Base-by-base conservation (phyloP, 1,284 basidiomycete species). In the Ustilago nuda region DNA sequence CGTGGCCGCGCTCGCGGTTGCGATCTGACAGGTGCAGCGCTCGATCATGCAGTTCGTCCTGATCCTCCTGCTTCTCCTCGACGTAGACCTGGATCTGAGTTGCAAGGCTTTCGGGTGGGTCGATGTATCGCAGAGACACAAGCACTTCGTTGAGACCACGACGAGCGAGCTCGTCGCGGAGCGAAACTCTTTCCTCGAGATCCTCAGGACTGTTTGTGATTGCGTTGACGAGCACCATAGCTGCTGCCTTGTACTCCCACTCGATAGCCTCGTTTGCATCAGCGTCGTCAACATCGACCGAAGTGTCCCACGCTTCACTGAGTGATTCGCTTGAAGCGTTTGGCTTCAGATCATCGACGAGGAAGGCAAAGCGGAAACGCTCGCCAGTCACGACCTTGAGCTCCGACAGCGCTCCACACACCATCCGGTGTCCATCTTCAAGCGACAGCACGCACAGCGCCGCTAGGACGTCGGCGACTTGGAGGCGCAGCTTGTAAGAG, bases 61-160 rank as follows among this genome's bases (percentile, higher is more conserved):
- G 92, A 84, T 96, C 94, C 76, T 94, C 93, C 56, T 92, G 92
- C 79, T 93, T 93, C 84, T 95, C 94, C 75, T 96, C 93, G 0
- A 90, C 89, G 79, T 94, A 95, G 17, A 93, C 89, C 72, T 92
- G 90, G 7, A 95, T 87, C 80, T 95, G 94, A 0, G 89, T 92
- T 17, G 91, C 82, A 35, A 95, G 87, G 1, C 86, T 86, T 51
- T 94, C 93, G 12, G 93, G 92, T 1, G 93, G 92, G 77, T 90
- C 89, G 50, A 91, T 87, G 79, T 93, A 93, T 72, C 91, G 89
- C 6, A 95, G 87, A 2, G 90, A 94, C 61, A 92, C 91, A 61
- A 95, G 90, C 30, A 90, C 89, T 84, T 94, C 93, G 80, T 93
- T 93, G 66, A 97, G 85, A 0, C 94, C 94, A 61, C 94, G 87